phyloP scores from a whole-genome alignment of 2,329 filamentous ascomycete species.

The Botrytis sinoallii region DNA sequence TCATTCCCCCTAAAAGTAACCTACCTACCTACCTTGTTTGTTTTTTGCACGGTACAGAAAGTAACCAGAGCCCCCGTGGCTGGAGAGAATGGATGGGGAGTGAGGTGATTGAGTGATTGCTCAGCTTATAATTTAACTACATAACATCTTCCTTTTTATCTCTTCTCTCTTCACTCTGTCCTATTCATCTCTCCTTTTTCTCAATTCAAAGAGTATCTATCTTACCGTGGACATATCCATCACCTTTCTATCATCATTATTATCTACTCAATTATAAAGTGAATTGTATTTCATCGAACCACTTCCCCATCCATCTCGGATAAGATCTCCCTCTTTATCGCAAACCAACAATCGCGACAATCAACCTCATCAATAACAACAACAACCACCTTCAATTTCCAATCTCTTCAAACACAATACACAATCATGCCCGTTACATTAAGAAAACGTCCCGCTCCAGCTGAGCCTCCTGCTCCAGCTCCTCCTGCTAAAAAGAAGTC shows the following conservation, averaged over 20 bases:
- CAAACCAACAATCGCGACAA: slow-evolving; percentile 25
- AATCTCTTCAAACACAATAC: slow-evolving; percentile 13
- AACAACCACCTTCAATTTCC: slow-evolving; percentile 15
- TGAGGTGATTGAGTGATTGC: slow-evolving; percentile 25
- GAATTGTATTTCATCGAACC: neutral
- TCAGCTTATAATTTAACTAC: slow-evolving; percentile 30
- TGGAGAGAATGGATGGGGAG: slow-evolving; percentile 16
- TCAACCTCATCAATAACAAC: slow-evolving; percentile 18
- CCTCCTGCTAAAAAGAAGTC: slow-evolving; percentile 48
- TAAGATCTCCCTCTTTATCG: slow-evolving; percentile 8
- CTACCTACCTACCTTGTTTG: neutral
- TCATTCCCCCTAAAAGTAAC: neutral
- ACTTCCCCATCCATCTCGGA: neutral
- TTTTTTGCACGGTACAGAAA: slow-evolving; percentile 3
- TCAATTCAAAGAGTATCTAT: neutral
- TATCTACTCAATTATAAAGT: neutral
- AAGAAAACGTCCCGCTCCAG: slow-evolving; percentile 59
- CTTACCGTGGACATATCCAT: too few species aligned
- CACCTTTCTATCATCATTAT: neutral
- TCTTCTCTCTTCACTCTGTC: neutral
- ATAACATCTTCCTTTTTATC: slow-evolving; percentile 16
- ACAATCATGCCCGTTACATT: slow-evolving; percentile 56
- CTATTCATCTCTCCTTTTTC: slow-evolving; percentile 16
- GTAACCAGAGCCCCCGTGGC: slow-evolving; percentile 23
- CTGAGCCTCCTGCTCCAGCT: slow-evolving; percentile 44